Evolutionary conservation across 352 stramenopile genomes (phyloP).

Genomic region (Halophytophthora polymorphica): DNA sequence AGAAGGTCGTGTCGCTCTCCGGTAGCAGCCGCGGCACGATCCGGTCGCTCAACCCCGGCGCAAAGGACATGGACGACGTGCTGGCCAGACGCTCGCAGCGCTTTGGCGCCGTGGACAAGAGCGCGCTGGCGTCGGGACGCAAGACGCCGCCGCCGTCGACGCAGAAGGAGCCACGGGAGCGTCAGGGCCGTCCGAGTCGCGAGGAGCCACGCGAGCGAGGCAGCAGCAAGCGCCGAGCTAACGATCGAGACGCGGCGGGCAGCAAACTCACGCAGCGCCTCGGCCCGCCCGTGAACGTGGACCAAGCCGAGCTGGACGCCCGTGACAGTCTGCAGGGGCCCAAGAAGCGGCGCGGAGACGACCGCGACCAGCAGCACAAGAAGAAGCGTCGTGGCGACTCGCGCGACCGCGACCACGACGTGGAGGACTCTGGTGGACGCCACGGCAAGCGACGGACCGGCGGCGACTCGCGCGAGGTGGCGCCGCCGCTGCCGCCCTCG

Average conservation of each 20-base stretch:
- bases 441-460: constrained; percentile 26
- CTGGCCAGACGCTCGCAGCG: constrained; percentile 74
- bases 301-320: constrained; percentile 73
- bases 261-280: constrained; percentile 49
- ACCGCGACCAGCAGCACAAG: constrained; percentile 27
- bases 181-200: constrained; percentile 16
- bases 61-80: constrained; percentile 45
- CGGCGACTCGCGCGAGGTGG: constrained; percentile 15
- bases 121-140: constrained; percentile 21
- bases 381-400: constrained; percentile 21
- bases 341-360: constrained; percentile 48
- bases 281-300: constrained; percentile 70
- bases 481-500: constrained; percentile 29
- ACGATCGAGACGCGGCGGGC: constrained; percentile 16
- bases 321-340: constrained; percentile 53
- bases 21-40: constrained; percentile 45
- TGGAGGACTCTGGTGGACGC: constrained; percentile 17
- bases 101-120: constrained; percentile 61
- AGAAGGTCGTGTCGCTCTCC: constrained; percentile 51
- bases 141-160: constrained; percentile 18
- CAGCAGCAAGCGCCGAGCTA: constrained; percentile 25
- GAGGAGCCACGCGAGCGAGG: constrained; percentile 8
- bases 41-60: constrained; percentile 40
- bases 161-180: constrained; percentile 10
- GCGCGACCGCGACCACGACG: constrained; percentile 17